Percentiles rank a stretch among this genome's conserved stretches.
These are phyloP conservation scores for Mycena olivaceomarginata DNA, from an alignment of 768 basidiomycete species.

Conservation along the genomic window DNA sequence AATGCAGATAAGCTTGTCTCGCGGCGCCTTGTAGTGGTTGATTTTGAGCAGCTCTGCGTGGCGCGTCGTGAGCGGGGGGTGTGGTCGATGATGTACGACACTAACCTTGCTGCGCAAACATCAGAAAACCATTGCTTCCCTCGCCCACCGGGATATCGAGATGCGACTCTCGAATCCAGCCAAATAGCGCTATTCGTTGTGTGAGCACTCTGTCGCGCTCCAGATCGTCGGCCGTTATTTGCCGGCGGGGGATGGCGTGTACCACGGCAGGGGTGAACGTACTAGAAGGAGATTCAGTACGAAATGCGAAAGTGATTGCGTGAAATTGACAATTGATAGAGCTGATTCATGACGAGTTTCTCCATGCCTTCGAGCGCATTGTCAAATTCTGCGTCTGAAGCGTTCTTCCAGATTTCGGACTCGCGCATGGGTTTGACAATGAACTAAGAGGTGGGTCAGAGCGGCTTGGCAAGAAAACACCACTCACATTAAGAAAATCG, in stretches of 20 bases:
- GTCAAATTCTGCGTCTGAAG: conserved; percentile 90
- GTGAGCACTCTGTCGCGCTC: conserved; percentile 94
- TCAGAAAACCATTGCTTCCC: conserved; percentile 86
- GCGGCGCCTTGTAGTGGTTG: conserved; percentile 98
- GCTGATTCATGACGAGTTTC: conserved; percentile 98
- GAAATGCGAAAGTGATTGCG: not conserved
- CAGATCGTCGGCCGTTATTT: conserved; percentile 95
- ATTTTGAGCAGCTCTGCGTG: conserved; percentile 92
- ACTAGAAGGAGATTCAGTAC: conserved; percentile 61
- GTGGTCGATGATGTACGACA: not conserved
- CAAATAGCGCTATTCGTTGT: conserved; percentile 93
- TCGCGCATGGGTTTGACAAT: conserved; percentile 92
- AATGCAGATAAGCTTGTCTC: conserved; percentile 98
- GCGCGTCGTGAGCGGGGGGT: not conserved
- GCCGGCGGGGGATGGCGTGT: conserved; percentile 78
- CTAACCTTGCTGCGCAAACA: conserved; percentile 92
- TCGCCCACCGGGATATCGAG: conserved; percentile 92
- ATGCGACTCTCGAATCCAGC: conserved; percentile 92
- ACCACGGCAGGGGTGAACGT: conserved; percentile 94
- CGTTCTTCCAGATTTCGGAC: conserved; percentile 88
- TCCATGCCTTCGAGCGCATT: conserved; percentile 99
- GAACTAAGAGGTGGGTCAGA: conserved; percentile 73
- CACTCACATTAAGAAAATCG: conserved; percentile 90
- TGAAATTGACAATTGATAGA: conserved; percentile 92
- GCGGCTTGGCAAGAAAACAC: not conserved